phyloP scores from a whole-genome alignment of 441 rosid species.

The Eugenia klotzschiana region DNA sequence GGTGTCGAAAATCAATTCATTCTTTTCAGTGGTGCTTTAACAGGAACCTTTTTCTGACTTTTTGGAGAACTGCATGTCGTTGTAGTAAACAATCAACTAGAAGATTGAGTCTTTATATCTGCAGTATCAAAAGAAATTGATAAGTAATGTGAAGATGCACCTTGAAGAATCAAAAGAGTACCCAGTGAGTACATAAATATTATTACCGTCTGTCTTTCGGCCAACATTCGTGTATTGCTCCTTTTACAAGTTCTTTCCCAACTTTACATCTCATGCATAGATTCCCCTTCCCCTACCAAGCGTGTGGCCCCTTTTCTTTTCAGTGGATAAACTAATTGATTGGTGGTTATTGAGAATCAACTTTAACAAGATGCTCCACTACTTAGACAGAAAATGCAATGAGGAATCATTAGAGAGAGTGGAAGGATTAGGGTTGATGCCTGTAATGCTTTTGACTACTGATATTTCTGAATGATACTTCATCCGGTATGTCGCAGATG shows the following conservation, averaged over 20 bases:
- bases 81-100: not conserved
- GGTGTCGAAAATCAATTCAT: not conserved
- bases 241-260: not conserved
- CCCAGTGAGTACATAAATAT: not conserved
- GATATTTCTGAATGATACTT: not conserved
- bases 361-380: not conserved
- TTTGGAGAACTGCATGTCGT: not conserved
- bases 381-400: not conserved
- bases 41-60: not conserved
- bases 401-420: not conserved
- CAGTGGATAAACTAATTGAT: not conserved
- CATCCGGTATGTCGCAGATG: not conserved
- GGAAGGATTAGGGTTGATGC: not conserved
- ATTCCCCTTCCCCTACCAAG: not conserved
- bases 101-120: not conserved
- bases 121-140: not conserved
- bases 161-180: not conserved
- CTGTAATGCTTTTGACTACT: not conserved
- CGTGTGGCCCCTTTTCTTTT: not conserved
- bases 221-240: not conserved
- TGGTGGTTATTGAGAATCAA: not conserved
- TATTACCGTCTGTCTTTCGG: not conserved
- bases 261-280: not conserved
- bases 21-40: not conserved
- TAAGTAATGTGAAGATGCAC: not conserved